Conservation (phyloP, 805 yeast genomes). For the Komagataella kurtzmanii region DNA sequence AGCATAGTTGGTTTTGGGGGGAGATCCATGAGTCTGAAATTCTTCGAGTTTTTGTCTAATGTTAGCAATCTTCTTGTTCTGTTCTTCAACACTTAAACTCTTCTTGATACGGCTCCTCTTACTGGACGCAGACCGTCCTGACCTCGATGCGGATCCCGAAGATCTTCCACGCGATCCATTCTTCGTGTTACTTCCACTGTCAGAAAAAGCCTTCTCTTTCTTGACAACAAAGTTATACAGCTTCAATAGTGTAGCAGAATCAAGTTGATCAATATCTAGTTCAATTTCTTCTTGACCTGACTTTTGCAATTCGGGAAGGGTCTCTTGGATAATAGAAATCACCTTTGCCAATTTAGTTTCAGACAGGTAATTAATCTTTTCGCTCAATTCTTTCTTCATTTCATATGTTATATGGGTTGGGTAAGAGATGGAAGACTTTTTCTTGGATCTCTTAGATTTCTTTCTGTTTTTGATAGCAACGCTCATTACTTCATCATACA, state of each 20-base stretch:
- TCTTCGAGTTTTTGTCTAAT: constrained; percentile 67
- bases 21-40: constrained; percentile 37
- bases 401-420: constrained; percentile 64
- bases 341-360: constrained; percentile 78
- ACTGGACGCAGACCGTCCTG: background rate
- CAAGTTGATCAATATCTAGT: constrained; percentile 88
- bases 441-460: constrained; percentile 20
- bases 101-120: constrained; percentile 31
- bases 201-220: constrained; percentile 21
- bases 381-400: constrained; percentile 91
- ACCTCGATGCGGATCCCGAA: constrained; percentile 8
- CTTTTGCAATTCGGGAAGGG: constrained; percentile 45
- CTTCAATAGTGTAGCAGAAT: constrained; percentile 68
- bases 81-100: constrained; percentile 54
- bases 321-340: constrained; percentile 71
- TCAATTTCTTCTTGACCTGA: constrained; percentile 75
- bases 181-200: constrained; percentile 20
- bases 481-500: constrained; percentile 50
- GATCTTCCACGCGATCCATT: constrained; percentile 5
- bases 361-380: constrained; percentile 60
- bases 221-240: constrained; percentile 71
- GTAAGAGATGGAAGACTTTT: constrained; percentile 8
- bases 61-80: constrained; percentile 51
- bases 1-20: constrained; percentile 18
- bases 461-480: constrained; percentile 41